Percentiles rank a stretch among this genome's conserved stretches.
phyloP scores from a whole-genome alignment of 2,329 filamentous ascomycete species.

The Ophiostoma tasmaniense region DNA sequence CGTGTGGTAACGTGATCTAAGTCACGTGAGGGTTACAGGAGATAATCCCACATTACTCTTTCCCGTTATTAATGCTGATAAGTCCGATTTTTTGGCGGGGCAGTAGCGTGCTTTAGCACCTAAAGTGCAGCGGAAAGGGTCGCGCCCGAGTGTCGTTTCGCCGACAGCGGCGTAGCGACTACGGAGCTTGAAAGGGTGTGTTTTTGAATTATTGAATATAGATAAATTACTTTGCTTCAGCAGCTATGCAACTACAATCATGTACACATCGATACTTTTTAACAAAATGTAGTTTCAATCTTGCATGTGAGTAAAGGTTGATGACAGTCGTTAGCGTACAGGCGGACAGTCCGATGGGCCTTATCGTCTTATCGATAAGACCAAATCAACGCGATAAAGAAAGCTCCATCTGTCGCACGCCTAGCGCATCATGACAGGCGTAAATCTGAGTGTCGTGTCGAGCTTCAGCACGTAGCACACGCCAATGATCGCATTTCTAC shows the following conservation, averaged over 20 bases:
- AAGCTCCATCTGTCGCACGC: background rate
- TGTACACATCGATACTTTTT: background rate
- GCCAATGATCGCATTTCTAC: background rate
- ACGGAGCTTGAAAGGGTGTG: background rate
- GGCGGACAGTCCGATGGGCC: background rate
- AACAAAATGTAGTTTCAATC: background rate
- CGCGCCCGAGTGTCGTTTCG: background rate
- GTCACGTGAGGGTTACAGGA: too few species aligned
- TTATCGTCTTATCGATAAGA: background rate
- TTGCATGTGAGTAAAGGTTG: background rate
- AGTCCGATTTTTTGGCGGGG: conserved; percentile 6
- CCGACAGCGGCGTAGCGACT: background rate
- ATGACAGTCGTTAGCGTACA: background rate
- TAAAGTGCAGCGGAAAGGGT: background rate
- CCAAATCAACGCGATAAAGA: background rate
- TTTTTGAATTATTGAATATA: background rate
- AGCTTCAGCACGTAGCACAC: background rate
- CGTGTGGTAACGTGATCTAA: too few species aligned
- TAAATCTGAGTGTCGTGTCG: background rate
- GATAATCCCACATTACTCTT: too few species aligned
- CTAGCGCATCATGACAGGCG: background rate
- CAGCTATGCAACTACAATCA: background rate
- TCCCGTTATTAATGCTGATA: background rate
- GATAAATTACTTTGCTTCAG: background rate
- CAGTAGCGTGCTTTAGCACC: background rate